Conservation (phyloP, 2,329 filamentous ascomycete genomes). For the Venturia asperata region DNA sequence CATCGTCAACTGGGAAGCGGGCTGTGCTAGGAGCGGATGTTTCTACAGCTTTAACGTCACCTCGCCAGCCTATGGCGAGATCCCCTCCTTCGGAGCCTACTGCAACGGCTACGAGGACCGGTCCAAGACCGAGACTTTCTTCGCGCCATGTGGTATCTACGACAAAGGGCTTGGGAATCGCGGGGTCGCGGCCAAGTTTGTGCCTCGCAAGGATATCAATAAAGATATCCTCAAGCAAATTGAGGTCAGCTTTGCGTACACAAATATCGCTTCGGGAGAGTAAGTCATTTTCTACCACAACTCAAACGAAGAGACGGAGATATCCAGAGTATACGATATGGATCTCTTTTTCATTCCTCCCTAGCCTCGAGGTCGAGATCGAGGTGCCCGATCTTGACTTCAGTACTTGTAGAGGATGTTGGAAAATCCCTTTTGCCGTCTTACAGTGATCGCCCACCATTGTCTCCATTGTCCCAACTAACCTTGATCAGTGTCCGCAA, state of each 20-base stretch:
- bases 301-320: too few relatives aligned
- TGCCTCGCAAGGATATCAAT: not conserved
- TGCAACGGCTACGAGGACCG: conserved; percentile 24
- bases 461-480: not conserved
- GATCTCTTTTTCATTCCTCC: too few relatives aligned
- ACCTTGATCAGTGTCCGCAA: not conserved
- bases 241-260: not conserved
- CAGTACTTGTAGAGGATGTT: too few relatives aligned
- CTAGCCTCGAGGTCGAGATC: too few relatives aligned
- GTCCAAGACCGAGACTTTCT: not conserved
- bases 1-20: conserved; percentile 22
- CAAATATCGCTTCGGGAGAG: not conserved
- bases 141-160: not conserved
- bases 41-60: conserved; percentile 26
- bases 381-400: too few relatives aligned
- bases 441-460: not conserved
- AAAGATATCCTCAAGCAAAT: not conserved
- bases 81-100: conserved; percentile 22
- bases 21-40: conserved; percentile 24
- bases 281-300: not conserved
- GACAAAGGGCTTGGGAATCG: not conserved
- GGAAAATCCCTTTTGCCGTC: too few relatives aligned
- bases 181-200: not conserved
- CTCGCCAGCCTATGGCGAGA: conserved; percentile 22
- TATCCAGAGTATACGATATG: too few relatives aligned